A percentile compares a stretch with the other conserved stretches of the same genome.
phyloP scores from a whole-genome alignment of 2,329 filamentous ascomycete species.

The Trichoderma sp. region DNA sequence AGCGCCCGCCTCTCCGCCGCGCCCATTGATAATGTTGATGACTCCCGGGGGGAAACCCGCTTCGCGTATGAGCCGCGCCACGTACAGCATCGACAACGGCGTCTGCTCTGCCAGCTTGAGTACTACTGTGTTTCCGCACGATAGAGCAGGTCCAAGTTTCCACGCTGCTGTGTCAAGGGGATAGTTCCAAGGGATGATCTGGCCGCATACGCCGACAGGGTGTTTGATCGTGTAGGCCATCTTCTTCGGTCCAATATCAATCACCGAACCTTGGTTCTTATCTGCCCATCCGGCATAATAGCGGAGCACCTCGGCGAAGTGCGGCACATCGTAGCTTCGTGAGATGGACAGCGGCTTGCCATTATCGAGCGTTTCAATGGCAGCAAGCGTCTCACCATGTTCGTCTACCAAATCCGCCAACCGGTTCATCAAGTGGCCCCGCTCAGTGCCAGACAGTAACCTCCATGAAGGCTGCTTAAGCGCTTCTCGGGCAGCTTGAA shows the following conservation, averaged over 20 bases:
- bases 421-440: slow-evolving; percentile 68
- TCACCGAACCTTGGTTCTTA: slow-evolving; percentile 78
- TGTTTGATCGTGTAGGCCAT: slow-evolving; percentile 76
- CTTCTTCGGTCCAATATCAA: slow-evolving; percentile 69
- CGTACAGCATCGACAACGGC: slow-evolving; percentile 59
- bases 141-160: slow-evolving; percentile 58
- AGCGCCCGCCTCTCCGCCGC: slow-evolving; percentile 63
- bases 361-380: slow-evolving; percentile 75
- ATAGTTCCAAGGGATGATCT: slow-evolving; percentile 82
- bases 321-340: slow-evolving; percentile 62
- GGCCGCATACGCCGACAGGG: slow-evolving; percentile 74
- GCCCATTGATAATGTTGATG: slow-evolving; percentile 69
- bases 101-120: slow-evolving; percentile 64
- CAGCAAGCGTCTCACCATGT: slow-evolving; percentile 54
- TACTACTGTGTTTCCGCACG: slow-evolving; percentile 60
- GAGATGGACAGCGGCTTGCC: slow-evolving; percentile 73
- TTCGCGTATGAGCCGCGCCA: slow-evolving; percentile 65
- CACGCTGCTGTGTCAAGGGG: slow-evolving; percentile 69
- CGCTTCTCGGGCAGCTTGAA: slow-evolving; percentile 67
- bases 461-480: slow-evolving; percentile 69
- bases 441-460: slow-evolving; percentile 65
- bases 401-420: slow-evolving; percentile 69
- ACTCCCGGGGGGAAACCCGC: slow-evolving; percentile 74
- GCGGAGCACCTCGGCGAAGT: slow-evolving; percentile 54
- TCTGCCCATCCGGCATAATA: slow-evolving; percentile 82